Evolutionary conservation across 495 filamentous ascomycete species (phyloP), one percentile per base, ranked within the genome.

Genomic region (Oidiodendron maius): DNA sequence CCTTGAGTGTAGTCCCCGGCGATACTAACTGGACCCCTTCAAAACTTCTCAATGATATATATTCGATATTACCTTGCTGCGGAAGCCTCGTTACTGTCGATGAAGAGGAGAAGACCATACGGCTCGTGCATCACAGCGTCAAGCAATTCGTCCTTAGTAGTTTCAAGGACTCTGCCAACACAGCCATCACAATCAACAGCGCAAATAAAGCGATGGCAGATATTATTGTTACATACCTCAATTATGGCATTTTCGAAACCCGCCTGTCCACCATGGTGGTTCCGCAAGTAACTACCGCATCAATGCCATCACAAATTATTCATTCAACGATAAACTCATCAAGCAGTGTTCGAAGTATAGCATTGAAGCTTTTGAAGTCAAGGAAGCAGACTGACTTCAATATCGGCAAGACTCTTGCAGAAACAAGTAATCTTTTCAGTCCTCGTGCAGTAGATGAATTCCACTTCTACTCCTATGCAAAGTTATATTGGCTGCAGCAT

Each of bases 41-140:
- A 25, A 60, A 44, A 38, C 53, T 63, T 24, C 13, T 70, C 15
- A 70, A 67, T 52, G 57, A 71, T 36, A 50, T 71, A 44, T 59
- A 61, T 44, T 58, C 55, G 36, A 56, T 51, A 49, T 52, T 71
- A 24, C 39, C 53, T 41, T 65, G 59, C 47, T 74, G 70, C 48
- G 69, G 67, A 52, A 61, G 68, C 46, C 66, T 74, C 16, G 25
- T 74, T 23, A 60, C 49, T 15, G 53, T 75, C 25, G 70, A 75
- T 38, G 69, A 75, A 61, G 70, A 75, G 46, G 60, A 65, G 12
- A 44, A 52, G 4, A 67, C 69, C 2, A 53, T 69, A 21, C 56
- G 63, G 43, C 50, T 72, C 15, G 55, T 71, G 25, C 70, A 75
- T 51, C 63, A 66, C 36, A 73, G 67, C 49, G 60, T 73, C 40